Evolutionary conservation across 2,329 filamentous ascomycete genomes (phyloP), one percentile per base, ranked within the genome.

Genomic region (Colletotrichum trifolii): DNA sequence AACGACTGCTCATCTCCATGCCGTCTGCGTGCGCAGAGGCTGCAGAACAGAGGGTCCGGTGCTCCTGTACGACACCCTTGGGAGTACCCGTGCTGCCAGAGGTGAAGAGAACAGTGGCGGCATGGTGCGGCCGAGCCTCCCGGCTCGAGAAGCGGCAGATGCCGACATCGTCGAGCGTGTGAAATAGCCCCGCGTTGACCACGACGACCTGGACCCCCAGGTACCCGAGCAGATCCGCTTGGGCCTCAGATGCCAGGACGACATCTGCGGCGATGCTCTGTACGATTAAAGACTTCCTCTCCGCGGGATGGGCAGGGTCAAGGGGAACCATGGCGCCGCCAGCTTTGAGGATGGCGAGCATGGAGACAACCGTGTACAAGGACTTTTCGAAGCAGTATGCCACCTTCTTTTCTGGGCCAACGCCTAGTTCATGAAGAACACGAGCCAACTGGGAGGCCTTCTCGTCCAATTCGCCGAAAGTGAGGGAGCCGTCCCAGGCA

Each of bases 41-140:
- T 12, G 72, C 71, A 1, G 73, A 72, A 52, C 69, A 68, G 33
- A 74, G 65, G 1, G 69, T 64, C 35, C 42, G 57, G 55, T 76
- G 75, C 56, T 72, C 69, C 47, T 75, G 69, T 35, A 84, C 76
- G 13, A 84, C 82, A 34, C 83, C 83, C 72, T 86, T 86, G 1
- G 87, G 83, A 36, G 74, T 73, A 9, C 83, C 83, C 0, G 83
- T 86, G 38, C 81, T 85, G 8, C 83, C 83, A 8, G 83, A 85
- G 15, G 83, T 85, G 70, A 85, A 85, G 70, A 85, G 82, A 68
- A 84, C 79, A 40, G 74, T 75, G 3, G 58, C 62, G 17, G 58
- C 62, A 40, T 65, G 54, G 13, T 54, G 17, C 15, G 61, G 56
- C 8, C 39, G 36, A n/a, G 49, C 61, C 7, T 48, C 34, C 6